A percentile compares a stretch with the other conserved stretches of the same genome.
Evolutionary conservation across 2,329 filamentous ascomycete species (phyloP).

Genomic region (Neofusicoccum sp.): DNA sequence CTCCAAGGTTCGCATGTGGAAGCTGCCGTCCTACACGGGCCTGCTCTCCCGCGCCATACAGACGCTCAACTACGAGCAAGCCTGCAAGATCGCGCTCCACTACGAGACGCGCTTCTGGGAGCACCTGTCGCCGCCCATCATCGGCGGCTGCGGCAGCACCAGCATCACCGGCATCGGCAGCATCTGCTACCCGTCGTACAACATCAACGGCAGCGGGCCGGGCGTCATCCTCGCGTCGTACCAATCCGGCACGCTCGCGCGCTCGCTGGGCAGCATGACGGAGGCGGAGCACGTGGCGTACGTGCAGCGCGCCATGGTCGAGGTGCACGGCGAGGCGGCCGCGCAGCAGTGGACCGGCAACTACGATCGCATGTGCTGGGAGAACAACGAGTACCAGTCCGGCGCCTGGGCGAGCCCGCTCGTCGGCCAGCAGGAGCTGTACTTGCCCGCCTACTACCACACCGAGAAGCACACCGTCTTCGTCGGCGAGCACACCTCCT

Average conservation of each 20-base stretch:
- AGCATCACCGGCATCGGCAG: constrained; percentile 62
- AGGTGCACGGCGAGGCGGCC: constrained; percentile 63
- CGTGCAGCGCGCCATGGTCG: constrained; percentile 63
- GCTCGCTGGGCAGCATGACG: constrained; percentile 48
- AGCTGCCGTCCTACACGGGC: constrained; percentile 55
- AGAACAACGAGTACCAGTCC: constrained; percentile 58
- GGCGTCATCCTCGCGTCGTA: constrained; percentile 64
- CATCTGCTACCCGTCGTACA: constrained; percentile 67
- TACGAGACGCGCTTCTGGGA: constrained; percentile 66
- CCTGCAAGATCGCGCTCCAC: constrained; percentile 63
- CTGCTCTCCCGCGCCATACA: constrained; percentile 50
- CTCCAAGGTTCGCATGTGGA: constrained; percentile 62
- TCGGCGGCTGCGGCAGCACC: constrained; percentile 61
- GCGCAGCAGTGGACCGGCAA: constrained; percentile 63
- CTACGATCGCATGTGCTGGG: constrained; percentile 66
- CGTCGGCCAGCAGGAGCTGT: constrained; percentile 66
- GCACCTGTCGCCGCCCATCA: constrained; percentile 55
- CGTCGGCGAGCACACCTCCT: constrained; percentile 64
- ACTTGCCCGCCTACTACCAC: constrained; percentile 70
- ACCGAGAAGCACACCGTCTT: constrained; percentile 70
- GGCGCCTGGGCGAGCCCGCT: constrained; percentile 62
- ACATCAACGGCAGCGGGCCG: constrained; percentile 62
- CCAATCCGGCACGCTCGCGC: constrained; percentile 46
- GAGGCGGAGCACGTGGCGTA: constrained; percentile 63
- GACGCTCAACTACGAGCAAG: constrained; percentile 50